Evolutionary conservation across 176 grass and related monocot genomes (phyloP).

Genomic region (Eleusine indica): DNA sequence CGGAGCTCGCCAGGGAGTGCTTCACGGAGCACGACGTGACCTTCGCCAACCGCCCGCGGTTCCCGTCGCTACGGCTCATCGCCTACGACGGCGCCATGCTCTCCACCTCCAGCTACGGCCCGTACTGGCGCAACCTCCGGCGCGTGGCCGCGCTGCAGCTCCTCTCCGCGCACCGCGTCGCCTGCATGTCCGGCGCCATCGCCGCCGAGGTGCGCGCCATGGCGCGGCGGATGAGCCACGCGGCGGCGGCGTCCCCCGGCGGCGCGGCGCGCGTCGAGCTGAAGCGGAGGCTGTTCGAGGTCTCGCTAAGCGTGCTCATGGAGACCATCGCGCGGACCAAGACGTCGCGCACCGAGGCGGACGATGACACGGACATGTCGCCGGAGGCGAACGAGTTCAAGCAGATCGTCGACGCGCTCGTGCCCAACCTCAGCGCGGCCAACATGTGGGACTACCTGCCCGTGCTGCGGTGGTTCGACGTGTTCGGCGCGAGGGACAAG

Average conservation of each 20-base stretch:
- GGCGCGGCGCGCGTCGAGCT: conserved; percentile 48
- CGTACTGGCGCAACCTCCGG: conserved; percentile 46
- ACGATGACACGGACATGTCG: conserved; percentile 51
- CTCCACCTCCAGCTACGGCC: background rate
- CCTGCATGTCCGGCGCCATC: conserved; percentile 32
- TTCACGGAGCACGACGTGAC: conserved; percentile 12
- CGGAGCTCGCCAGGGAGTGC: conserved; percentile 15
- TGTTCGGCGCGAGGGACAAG: conserved; percentile 52
- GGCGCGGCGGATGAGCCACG: conserved; percentile 34
- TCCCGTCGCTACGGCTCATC: background rate
- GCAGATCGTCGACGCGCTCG: conserved; percentile 40
- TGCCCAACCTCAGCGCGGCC: conserved; percentile 21
- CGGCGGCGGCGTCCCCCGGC: background rate
- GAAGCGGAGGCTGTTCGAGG: conserved; percentile 61
- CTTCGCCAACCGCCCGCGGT: conserved; percentile 11
- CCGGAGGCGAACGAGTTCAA: conserved; percentile 48
- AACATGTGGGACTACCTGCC: conserved; percentile 75
- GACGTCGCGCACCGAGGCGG: conserved; percentile 34
- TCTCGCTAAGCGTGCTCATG: conserved; percentile 62
- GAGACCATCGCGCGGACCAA: conserved; percentile 60
- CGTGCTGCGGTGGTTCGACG: conserved; percentile 54
- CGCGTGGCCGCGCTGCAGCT: conserved; percentile 52
- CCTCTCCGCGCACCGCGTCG: conserved; percentile 44
- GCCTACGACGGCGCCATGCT: conserved; percentile 1
- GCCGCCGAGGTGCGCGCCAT: conserved; percentile 43